Conservation (phyloP, 2,329 filamentous ascomycete species). For the Fusarium nurragi region DNA sequence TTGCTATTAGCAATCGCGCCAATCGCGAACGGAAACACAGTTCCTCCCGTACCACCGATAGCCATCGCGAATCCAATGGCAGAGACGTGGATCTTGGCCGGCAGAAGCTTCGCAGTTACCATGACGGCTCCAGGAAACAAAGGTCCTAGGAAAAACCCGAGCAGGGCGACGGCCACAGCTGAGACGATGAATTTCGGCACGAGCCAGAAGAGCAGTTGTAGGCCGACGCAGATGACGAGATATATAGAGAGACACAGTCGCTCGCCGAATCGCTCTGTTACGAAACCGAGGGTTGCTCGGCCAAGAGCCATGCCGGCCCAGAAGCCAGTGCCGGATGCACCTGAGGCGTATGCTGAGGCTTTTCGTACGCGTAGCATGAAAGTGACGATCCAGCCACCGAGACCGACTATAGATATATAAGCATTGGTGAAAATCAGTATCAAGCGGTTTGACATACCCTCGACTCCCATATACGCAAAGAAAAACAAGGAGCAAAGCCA, state of each 20-base stretch:
- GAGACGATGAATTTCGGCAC: conserved; percentile 69
- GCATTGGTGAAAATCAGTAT: rapidly evolving
- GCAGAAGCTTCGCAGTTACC: conserved; percentile 75
- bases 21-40: conserved; percentile 68
- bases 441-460: conserved; percentile 53
- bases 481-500: conserved; percentile 76
- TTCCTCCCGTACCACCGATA: conserved; percentile 75
- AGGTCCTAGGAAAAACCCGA: conserved; percentile 80
- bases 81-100: conserved; percentile 73
- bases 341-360: conserved; percentile 72
- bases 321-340: conserved; percentile 77
- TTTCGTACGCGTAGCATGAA: conserved; percentile 80
- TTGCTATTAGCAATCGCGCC: conserved; percentile 66
- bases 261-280: conserved; percentile 75
- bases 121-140: conserved; percentile 77
- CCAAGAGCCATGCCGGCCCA: conserved; percentile 82
- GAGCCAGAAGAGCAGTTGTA: conserved; percentile 67
- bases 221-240: conserved; percentile 65
- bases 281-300: conserved; percentile 72
- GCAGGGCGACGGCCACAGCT: conserved; percentile 70
- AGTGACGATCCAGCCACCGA: conserved; percentile 82
- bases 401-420: conserved; percentile 56
- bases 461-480: conserved; percentile 76
- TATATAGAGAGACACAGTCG: conserved; percentile 69
- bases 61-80: conserved; percentile 79